Conservation (phyloP, 1,139 yeast genomes). For the Pichia norvegensis region DNA sequence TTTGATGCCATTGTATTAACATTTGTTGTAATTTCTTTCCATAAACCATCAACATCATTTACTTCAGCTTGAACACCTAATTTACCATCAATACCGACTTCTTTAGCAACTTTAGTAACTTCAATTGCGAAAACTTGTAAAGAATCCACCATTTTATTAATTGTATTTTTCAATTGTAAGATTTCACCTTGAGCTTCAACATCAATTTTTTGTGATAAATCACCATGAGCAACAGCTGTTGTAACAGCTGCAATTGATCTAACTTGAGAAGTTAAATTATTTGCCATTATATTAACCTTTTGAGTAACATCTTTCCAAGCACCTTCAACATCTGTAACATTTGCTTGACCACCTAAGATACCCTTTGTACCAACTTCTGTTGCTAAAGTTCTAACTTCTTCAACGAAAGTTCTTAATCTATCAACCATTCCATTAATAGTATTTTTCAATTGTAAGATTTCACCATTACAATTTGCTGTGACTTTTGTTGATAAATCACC, state of each 20-base stretch:
- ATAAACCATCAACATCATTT: slow-evolving; percentile 80
- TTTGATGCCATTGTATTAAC: slow-evolving; percentile 91
- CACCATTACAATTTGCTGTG: slow-evolving; percentile 86
- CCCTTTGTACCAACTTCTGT: slow-evolving; percentile 89
- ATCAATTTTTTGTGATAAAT: slow-evolving; percentile 76
- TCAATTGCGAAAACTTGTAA: slow-evolving; percentile 81
- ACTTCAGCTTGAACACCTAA: slow-evolving; percentile 90
- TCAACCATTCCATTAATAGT: slow-evolving; percentile 88
- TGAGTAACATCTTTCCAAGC: slow-evolving; percentile 91
- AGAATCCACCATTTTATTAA: slow-evolving; percentile 87
- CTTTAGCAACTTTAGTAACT: slow-evolving; percentile 84
- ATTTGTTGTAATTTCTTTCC: slow-evolving; percentile 91
- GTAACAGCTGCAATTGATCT: slow-evolving; percentile 87
- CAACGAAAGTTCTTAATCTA: slow-evolving; percentile 79
- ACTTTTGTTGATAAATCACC: slow-evolving; percentile 83
- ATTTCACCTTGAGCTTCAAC: slow-evolving; percentile 88
- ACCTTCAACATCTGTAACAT: slow-evolving; percentile 87
- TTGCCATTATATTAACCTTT: slow-evolving; percentile 85
- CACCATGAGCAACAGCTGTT: slow-evolving; percentile 90
- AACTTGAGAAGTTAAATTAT: slow-evolving; percentile 81
- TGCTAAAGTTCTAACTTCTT: slow-evolving; percentile 80
- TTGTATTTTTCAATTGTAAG: slow-evolving; percentile 68
- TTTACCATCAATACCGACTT: slow-evolving; percentile 89
- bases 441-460: slow-evolving; percentile 68
- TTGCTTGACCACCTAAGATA: slow-evolving; percentile 84